Percentiles rank a stretch among this genome's conserved stretches.
Evolutionary conservation across 495 filamentous ascomycete species (phyloP).

Genomic region (Halenospora varia): DNA sequence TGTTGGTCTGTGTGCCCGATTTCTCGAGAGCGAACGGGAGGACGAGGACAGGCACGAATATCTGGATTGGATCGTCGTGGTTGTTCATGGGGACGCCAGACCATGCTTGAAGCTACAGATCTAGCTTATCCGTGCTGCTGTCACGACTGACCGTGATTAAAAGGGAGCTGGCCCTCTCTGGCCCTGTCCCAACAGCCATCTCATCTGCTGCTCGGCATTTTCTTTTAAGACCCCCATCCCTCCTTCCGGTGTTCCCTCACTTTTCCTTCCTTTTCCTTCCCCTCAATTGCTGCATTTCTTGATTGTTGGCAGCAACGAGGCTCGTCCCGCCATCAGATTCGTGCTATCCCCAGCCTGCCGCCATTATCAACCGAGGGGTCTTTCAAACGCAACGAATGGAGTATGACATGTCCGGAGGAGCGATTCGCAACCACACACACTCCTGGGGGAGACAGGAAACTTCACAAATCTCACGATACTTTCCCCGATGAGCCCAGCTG

Average conservation of each 20-base stretch:
- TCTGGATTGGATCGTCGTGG: slow-evolving; percentile 15
- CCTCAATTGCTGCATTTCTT: background rate
- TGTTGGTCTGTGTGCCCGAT: slow-evolving; percentile 18
- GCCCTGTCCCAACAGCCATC: slow-evolving; percentile 14
- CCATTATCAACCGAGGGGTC: slow-evolving; percentile 17
- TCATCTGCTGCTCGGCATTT: slow-evolving; percentile 20
- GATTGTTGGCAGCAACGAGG: background rate
- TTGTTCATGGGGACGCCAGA: slow-evolving; percentile 17
- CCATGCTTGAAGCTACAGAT: slow-evolving; percentile 2
- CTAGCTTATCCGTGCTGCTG: slow-evolving; percentile 17
- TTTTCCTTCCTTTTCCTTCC: background rate
- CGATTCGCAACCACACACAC: background rate
- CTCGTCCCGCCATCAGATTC: background rate
- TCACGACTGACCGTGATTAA: slow-evolving; percentile 23
- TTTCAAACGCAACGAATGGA: slow-evolving; percentile 7
- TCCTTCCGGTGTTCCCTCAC: background rate
- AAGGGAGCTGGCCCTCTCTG: slow-evolving; percentile 12
- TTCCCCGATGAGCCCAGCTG: background rate
- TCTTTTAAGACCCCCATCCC: slow-evolving; percentile 9
- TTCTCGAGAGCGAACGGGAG: background rate
- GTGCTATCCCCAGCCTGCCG: slow-evolving; percentile 6
- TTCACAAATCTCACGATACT: background rate
- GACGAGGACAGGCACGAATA: slow-evolving; percentile 4
- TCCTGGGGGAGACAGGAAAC: background rate
- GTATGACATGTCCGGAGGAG: background rate